A percentile compares a stretch with the other conserved stretches of the same genome.
These are phyloP conservation scores for Glycine soja DNA, from an alignment of 306 rosid genomes.

Conservation along the genomic window DNA sequence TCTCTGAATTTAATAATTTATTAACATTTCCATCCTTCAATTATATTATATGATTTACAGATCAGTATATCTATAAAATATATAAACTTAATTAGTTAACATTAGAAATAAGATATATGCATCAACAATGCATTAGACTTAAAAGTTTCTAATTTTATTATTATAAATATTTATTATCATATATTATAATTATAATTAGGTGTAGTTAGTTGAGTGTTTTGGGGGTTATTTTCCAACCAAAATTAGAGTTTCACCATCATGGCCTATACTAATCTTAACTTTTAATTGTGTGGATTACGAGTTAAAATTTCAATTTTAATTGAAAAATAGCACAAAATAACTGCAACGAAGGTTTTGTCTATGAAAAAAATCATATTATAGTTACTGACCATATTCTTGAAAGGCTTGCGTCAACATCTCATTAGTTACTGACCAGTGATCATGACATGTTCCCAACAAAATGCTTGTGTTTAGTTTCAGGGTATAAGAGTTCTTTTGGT, in stretches of 20 bases:
- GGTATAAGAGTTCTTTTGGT: constrained; percentile 80
- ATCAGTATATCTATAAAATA: too few relatives aligned
- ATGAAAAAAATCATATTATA: background rate
- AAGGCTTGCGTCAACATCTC: constrained; percentile 76
- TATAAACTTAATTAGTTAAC: too few relatives aligned
- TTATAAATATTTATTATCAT: too few relatives aligned
- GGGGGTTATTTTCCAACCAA: background rate
- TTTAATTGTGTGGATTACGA: background rate
- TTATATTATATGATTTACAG: too few relatives aligned
- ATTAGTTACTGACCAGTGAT: constrained; percentile 76
- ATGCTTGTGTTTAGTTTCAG: constrained; percentile 82
- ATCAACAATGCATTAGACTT: too few relatives aligned
- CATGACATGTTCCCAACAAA: constrained; percentile 83
- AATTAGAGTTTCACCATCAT: background rate
- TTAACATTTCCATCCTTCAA: too few relatives aligned
- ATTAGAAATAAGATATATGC: too few relatives aligned
- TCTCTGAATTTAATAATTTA: too few relatives aligned
- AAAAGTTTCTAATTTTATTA: too few relatives aligned
- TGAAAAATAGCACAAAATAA: background rate
- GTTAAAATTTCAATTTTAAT: background rate
- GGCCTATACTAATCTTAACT: background rate
- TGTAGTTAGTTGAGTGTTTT: background rate
- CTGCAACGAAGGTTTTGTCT: background rate
- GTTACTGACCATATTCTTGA: constrained; percentile 66
- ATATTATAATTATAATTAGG: background rate